phyloP scores from a whole-genome alignment of 768 basidiomycete genomes.

The Calvatia gigantea region DNA sequence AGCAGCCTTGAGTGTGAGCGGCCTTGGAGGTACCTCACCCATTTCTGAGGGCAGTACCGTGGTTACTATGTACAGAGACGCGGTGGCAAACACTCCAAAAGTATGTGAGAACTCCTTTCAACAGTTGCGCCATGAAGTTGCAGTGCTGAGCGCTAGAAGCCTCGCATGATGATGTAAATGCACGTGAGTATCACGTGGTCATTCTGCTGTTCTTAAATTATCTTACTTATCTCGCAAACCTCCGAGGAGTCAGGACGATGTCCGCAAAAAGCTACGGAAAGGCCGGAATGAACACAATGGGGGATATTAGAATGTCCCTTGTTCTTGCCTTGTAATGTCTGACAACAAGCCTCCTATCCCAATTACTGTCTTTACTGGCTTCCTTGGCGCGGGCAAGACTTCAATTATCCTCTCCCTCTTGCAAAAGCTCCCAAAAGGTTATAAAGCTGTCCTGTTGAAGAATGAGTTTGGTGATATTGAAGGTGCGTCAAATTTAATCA shows the following conservation, averaged over 20 bases:
- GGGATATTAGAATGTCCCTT: too few relatives aligned
- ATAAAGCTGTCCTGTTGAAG: constrained; percentile 88
- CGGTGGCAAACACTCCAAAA: neutral
- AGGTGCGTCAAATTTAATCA: constrained; percentile 40
- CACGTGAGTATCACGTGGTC: neutral
- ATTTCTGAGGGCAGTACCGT: too few relatives aligned
- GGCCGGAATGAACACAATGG: too few relatives aligned
- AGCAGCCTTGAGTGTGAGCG: constrained; percentile 43
- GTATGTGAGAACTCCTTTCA: too few relatives aligned
- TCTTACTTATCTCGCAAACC: neutral
- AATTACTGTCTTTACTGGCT: constrained; percentile 95
- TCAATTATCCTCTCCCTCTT: constrained; percentile 81
- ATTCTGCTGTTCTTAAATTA: neutral
- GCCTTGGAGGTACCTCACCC: constrained; percentile 6
- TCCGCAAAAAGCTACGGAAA: too few relatives aligned
- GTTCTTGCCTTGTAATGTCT: too few relatives aligned
- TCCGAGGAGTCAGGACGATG: too few relatives aligned
- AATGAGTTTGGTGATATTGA: constrained; percentile 96
- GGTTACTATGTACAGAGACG: constrained; percentile 4
- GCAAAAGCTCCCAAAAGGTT: constrained; percentile 77
- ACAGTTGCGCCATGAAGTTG: too few relatives aligned
- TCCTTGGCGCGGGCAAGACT: constrained; percentile 81
- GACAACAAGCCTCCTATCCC: constrained; percentile 47
- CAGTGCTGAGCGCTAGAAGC: too few relatives aligned
- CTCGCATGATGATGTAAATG: too few relatives aligned